Base-by-base conservation (phyloP, 176 grass and related monocot species). In the Puccinellia tenuiflora region DNA sequence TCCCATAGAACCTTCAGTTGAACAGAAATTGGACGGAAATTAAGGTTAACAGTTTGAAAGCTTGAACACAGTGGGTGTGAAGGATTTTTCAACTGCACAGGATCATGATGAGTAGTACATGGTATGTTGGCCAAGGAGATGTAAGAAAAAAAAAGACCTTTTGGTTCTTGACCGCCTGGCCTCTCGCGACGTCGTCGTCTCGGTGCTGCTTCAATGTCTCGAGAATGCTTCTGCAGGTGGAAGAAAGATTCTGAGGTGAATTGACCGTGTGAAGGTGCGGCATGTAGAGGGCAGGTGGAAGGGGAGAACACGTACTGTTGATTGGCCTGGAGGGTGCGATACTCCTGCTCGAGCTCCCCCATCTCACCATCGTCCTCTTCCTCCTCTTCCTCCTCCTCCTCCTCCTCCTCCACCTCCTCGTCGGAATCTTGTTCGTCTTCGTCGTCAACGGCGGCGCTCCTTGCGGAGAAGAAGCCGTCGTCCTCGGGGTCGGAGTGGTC, bases 1-100 rank as follows among this genome's bases (percentile, higher is more conserved):
- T 95, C 96, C 96, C 96, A 98, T 38, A 95, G 78, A 12, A 46
- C 90, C 96, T 98, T 78, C 13, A 86, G 17, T 48, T 31, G 31
- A 60, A 35, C 31, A 88, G 53, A 83, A 71, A 6, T 86, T 22
- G 14, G 28, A 4, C 2, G 8, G 2, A 76, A 18, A 37, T 39
- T 22, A 56, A 10, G n/a, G 35, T 26, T 10, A 34, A 46, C 4
- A 60, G 40, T 31, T 46, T 10, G 11, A 60, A 43, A 45, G 66
- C 39, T 33, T 46, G 31, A 63, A 13, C 5, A 45, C 5, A 63
- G 55, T n/a, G 76, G 5, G 6, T 45, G 17, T 45, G 12, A 29
- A 38, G 22, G 20, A n/a, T n/a, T 8, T 35, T 43, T 34, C 13
- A 28, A 29, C 20, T 50, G 16, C 18, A n/a, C 12, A 31, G 5